A percentile compares a stretch with the other conserved stretches of the same genome.
Conservation (phyloP, 176 grass and related monocot genomes). For the Bolboschoenus planiculmis region DNA sequence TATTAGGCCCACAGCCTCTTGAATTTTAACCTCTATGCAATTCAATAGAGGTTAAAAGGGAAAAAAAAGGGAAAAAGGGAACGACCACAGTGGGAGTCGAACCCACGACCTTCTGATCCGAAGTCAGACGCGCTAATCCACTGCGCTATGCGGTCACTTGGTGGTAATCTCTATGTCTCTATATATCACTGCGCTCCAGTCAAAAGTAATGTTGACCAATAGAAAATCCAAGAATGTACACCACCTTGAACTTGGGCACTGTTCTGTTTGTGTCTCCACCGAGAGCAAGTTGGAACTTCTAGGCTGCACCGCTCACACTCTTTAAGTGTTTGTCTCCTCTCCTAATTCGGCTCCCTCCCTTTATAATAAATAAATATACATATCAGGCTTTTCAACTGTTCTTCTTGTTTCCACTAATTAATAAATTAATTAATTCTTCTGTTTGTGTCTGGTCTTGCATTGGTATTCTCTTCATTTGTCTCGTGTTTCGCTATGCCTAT, state of each 20-base stretch:
- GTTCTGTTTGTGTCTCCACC: conserved; percentile 6
- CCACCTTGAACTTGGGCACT: not conserved
- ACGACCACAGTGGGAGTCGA: conserved; percentile 99
- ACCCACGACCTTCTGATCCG: conserved; percentile 99
- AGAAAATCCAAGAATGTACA: not conserved
- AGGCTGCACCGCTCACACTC: not conserved
- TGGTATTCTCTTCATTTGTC: not conserved
- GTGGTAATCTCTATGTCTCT: no score
- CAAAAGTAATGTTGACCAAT: conserved; percentile 6
- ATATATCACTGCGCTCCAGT: no score
- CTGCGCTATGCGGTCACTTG: conserved; percentile 95
- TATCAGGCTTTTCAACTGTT: not conserved
- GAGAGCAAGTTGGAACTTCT: not conserved
- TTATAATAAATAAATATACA: not conserved
- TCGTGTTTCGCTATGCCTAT: conserved; percentile 14
- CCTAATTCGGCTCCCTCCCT: not conserved
- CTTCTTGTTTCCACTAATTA: conserved; percentile 23
- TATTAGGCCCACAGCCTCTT: no score
- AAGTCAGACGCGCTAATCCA: conserved; percentile 99
- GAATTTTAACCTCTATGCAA: not conserved
- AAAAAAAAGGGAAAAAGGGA: not conserved
- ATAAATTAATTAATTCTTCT: not conserved
- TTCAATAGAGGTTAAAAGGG: not conserved
- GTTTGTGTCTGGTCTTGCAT: conserved; percentile 22
- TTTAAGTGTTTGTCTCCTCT: conserved; percentile 28